Evolutionary conservation across 257 asterid species (phyloP).

Genomic region (Nicotiana tabacum): DNA sequence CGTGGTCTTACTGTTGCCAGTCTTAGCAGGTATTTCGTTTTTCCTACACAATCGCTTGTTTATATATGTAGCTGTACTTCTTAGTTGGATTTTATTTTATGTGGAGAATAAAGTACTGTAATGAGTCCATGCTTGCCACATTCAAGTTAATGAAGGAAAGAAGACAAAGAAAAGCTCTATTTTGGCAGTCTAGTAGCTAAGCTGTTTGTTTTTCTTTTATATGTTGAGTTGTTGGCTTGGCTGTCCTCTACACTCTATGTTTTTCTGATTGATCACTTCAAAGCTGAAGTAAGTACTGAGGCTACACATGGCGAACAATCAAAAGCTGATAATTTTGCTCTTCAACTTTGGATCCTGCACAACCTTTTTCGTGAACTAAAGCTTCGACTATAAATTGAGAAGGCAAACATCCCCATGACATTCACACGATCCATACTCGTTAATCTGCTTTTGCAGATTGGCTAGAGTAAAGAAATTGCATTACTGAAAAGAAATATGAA

Average conservation of each 20-base stretch:
- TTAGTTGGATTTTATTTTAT: not conserved
- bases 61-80: not conserved
- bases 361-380: not conserved
- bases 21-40: slow-evolving; percentile 67
- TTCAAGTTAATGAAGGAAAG: not conserved
- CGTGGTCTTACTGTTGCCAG: slow-evolving; percentile 79
- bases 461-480: not conserved
- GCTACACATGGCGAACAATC: not conserved
- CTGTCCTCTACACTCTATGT: not conserved
- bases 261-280: not conserved
- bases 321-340: not conserved
- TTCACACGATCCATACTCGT: not conserved
- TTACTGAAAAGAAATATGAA: not conserved
- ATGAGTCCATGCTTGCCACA: not conserved
- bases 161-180: not conserved
- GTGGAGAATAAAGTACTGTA: not conserved
- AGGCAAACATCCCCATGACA: not conserved
- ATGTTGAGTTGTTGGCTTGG: not conserved
- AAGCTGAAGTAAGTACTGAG: not conserved
- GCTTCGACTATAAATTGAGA: not conserved
- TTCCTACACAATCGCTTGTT: slow-evolving; percentile 4
- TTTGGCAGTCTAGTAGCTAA: not conserved
- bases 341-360: not conserved
- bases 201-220: not conserved
- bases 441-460: not conserved